Conservation (phyloP, 176 grass and related monocot species). For the Microstegium vimineum region DNA sequence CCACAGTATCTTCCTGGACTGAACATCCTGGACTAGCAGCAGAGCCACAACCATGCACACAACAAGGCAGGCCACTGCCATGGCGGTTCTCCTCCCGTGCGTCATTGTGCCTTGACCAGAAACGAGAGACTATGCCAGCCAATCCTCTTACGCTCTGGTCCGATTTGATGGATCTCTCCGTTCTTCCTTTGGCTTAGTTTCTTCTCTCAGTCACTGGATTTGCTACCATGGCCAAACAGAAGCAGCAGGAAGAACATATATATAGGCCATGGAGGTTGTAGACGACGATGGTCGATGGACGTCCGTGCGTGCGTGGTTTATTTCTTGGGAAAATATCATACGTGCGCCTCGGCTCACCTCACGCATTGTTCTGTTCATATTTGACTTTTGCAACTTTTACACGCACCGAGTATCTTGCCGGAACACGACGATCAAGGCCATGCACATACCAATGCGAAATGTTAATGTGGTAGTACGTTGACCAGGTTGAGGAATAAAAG, state of each 20-base stretch:
- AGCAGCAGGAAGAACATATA: background rate
- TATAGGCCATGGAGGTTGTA: background rate
- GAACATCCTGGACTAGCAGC: background rate
- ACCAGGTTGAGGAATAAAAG: background rate
- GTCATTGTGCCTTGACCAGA: background rate
- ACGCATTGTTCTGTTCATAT: background rate
- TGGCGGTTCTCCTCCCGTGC: background rate
- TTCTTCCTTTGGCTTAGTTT: background rate
- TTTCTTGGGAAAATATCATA: background rate
- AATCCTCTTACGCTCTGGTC: background rate
- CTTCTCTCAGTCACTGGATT: background rate
- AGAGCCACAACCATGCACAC: background rate
- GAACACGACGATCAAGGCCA: background rate
- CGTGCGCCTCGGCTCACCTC: background rate
- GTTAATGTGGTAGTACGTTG: background rate
- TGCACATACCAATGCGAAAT: background rate
- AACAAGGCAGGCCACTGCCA: background rate
- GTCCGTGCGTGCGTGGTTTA: background rate
- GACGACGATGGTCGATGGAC: background rate
- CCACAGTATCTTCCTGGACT: background rate
- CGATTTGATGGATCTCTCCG: background rate
- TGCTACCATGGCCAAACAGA: background rate
- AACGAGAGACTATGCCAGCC: background rate
- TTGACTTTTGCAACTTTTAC: background rate
- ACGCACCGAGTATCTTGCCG: background rate